A percentile compares a stretch with the other conserved stretches of the same genome.
These are phyloP conservation scores for Pythium phragmitis DNA, from an alignment of 352 stramenopile species.

Conservation along the genomic window DNA sequence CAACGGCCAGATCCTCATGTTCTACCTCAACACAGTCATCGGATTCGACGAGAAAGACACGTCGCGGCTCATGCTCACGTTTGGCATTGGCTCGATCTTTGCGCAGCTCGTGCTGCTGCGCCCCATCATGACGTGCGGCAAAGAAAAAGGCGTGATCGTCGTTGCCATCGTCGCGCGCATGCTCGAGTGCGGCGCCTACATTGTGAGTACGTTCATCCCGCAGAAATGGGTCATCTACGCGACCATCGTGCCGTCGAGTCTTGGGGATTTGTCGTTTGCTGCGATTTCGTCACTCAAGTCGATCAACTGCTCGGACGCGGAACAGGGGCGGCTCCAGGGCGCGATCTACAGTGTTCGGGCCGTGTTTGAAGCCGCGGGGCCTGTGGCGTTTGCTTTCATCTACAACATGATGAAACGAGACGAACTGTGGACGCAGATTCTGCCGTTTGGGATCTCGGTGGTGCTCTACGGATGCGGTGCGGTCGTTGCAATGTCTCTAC, in stretches of 20 bases:
- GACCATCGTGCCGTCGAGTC: conserved; percentile 36
- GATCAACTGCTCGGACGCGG: conserved; percentile 59
- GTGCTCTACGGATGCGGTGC: conserved; percentile 50
- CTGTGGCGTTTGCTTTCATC: conserved; percentile 53
- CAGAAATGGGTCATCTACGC: conserved; percentile 62
- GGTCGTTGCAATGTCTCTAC: conserved; percentile 46
- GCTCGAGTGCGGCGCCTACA: conserved; percentile 39
- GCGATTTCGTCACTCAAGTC: conserved; percentile 67
- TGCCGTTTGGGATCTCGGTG: conserved; percentile 62
- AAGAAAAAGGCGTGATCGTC: conserved; percentile 69
- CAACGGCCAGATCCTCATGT: conserved; percentile 60
- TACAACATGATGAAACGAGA: conserved; percentile 54
- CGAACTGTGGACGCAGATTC: conserved; percentile 39
- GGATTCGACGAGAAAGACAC: conserved; percentile 71
- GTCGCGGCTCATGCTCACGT: conserved; percentile 55
- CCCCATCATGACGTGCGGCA: conserved; percentile 49
- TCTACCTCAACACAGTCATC: conserved; percentile 76
- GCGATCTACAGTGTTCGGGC: conserved; percentile 67
- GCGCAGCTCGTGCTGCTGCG: conserved; percentile 65
- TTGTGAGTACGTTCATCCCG: conserved; percentile 48
- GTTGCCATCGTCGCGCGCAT: conserved; percentile 47
- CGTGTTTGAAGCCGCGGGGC: conserved; percentile 59
- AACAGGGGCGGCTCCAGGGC: conserved; percentile 75
- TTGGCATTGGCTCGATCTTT: conserved; percentile 53
- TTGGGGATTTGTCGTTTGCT: conserved; percentile 69